These are phyloP conservation scores for Psidium friedrichsthalianum DNA, from an alignment of 345 rosid species.

Conservation along the genomic window DNA sequence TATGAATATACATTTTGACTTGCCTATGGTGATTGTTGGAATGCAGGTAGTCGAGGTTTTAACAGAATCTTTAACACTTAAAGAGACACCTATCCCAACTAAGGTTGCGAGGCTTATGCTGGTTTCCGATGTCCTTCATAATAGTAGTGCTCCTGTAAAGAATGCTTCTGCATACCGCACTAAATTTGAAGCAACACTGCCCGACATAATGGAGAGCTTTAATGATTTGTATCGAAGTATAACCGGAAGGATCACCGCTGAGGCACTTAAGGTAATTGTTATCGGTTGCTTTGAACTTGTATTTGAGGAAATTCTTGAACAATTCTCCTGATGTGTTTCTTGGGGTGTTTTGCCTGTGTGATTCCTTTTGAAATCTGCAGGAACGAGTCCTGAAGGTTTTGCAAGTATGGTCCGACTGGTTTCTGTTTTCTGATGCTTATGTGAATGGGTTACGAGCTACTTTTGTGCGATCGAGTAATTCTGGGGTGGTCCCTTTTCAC, in stretches of 20 bases:
- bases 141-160: slow-evolving; percentile 96
- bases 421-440: slow-evolving; percentile 97
- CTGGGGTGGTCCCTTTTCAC: slow-evolving; percentile 80
- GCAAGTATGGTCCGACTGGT: slow-evolving; percentile 99
- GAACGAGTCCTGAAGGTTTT: slow-evolving; percentile 93
- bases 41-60: slow-evolving; percentile 91
- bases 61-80: slow-evolving; percentile 93
- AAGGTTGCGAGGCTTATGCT: slow-evolving; percentile 94
- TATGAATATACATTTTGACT: not conserved
- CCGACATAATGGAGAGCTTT: slow-evolving; percentile 98
- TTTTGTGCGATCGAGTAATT: slow-evolving; percentile 78
- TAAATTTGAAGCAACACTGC: slow-evolving; percentile 83
- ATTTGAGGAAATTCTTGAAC: not conserved
- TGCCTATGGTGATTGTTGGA: not conserved
- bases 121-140: slow-evolving; percentile 81
- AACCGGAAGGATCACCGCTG: slow-evolving; percentile 98
- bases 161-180: slow-evolving; percentile 99
- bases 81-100: slow-evolving; percentile 92
- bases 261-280: slow-evolving; percentile 73
- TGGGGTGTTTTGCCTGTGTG: not conserved
- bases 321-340: not conserved
- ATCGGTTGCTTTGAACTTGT: not conserved
- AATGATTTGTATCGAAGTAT: slow-evolving; percentile 87
- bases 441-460: slow-evolving; percentile 91
- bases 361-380: slow-evolving; percentile 25